Conservation (phyloP, 306 rosid species). For the Vicia villosa region DNA sequence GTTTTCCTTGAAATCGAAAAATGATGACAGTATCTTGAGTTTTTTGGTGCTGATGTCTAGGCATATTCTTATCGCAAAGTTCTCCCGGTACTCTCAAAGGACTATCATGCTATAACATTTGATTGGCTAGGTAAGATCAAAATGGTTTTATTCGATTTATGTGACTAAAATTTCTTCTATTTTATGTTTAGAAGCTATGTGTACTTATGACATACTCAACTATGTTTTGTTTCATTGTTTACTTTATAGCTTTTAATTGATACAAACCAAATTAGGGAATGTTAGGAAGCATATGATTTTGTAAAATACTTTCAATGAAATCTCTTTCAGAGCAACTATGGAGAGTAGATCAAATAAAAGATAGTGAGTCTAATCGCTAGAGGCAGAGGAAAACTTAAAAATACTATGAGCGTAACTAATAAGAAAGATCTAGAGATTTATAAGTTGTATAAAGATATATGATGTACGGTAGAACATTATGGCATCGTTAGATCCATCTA, state of each 20-base stretch:
- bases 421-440: too few relatives aligned
- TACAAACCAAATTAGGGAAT: background rate
- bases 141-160: constrained; percentile 22
- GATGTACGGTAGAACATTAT: too few relatives aligned
- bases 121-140: constrained; percentile 80
- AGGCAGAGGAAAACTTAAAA: too few relatives aligned
- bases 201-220: background rate
- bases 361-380: too few relatives aligned
- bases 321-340: background rate
- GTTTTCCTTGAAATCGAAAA: background rate
- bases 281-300: constrained; percentile 3
- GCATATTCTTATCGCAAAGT: constrained; percentile 93
- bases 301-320: constrained; percentile 29
- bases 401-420: too few relatives aligned
- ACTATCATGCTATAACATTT: constrained; percentile 68
- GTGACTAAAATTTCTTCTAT: constrained; percentile 8
- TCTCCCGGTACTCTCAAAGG: constrained; percentile 68
- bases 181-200: background rate
- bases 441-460: too few relatives aligned
- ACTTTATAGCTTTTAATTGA: background rate
- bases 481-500: too few relatives aligned
- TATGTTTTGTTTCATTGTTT: constrained; percentile 24
- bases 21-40: background rate
- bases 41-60: constrained; percentile 46
- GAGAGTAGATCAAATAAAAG: too few relatives aligned